Percentiles rank a stretch among this genome's conserved stretches.
Evolutionary conservation across 2,329 filamentous ascomycete species (phyloP).

Genomic region (Fusarium compactum): DNA sequence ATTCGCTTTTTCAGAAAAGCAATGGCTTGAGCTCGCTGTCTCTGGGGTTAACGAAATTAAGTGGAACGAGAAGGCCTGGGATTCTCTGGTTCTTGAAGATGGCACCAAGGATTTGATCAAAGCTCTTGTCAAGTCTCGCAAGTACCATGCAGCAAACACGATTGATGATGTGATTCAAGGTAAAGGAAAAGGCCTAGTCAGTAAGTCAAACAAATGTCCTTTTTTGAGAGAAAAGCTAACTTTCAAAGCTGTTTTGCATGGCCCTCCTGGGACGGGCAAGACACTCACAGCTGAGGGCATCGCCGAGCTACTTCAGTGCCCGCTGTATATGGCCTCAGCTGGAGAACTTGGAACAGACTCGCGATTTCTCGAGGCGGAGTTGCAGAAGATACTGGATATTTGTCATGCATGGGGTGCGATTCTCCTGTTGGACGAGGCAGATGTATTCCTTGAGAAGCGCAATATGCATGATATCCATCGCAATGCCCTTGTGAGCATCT

Average conservation of each 20-base stretch:
- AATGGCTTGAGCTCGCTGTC: conserved; percentile 90
- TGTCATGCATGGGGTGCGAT: conserved; percentile 90
- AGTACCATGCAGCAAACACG: conserved; percentile 82
- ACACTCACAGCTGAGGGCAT: conserved; percentile 90
- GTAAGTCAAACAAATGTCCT: conserved; percentile 51
- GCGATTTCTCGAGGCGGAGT: conserved; percentile 76
- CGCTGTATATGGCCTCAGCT: conserved; percentile 84
- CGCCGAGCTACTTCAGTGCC: conserved; percentile 83
- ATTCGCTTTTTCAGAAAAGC: conserved; percentile 88
- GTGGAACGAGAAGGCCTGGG: conserved; percentile 87
- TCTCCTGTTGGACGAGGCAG: conserved; percentile 85
- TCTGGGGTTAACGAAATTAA: conserved; percentile 82
- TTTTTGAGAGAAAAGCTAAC: conserved; percentile 17
- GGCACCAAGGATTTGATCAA: conserved; percentile 74
- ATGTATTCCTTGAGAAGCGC: conserved; percentile 86
- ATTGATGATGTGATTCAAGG: conserved; percentile 87
- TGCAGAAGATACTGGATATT: conserved; percentile 87
- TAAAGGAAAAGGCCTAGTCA: conserved; percentile 87
- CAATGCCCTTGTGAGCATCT: conserved; percentile 88
- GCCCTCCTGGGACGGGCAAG: conserved; percentile 88
- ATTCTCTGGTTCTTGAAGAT: conserved; percentile 78
- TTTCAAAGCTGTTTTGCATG: conserved; percentile 76
- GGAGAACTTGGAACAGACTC: conserved; percentile 86
- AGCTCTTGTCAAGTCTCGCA: conserved; percentile 86
- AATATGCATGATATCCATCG: conserved; percentile 86